phyloP scores from a whole-genome alignment of 2,329 filamentous ascomycete genomes.

The Metarhizium album region DNA sequence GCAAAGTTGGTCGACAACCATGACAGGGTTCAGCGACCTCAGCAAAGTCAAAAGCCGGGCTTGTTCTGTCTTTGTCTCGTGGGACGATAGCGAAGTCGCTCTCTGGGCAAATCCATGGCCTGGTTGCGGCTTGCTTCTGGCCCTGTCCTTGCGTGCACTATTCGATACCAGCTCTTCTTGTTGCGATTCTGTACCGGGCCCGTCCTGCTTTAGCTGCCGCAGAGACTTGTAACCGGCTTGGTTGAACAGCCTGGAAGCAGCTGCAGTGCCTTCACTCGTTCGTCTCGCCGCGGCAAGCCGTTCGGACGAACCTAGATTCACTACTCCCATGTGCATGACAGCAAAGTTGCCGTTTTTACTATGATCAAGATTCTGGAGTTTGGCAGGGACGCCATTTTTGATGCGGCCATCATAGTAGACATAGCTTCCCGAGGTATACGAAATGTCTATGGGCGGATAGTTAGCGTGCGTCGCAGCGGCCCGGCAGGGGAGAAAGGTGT shows the following conservation, averaged over 20 bases:
- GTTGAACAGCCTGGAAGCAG: conserved; percentile 45
- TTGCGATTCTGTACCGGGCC: not conserved
- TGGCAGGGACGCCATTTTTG: conserved; percentile 49
- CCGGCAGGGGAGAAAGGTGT: not conserved
- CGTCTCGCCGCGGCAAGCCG: conserved; percentile 47
- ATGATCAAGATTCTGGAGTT: conserved; percentile 48
- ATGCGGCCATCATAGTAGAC: conserved; percentile 20
- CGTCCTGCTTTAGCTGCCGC: conserved; percentile 15
- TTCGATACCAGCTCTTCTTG: not conserved
- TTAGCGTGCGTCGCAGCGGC: not conserved
- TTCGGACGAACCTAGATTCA: conserved; percentile 33
- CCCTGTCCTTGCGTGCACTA: not conserved
- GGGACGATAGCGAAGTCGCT: conserved; percentile 17
- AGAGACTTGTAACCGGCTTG: conserved; percentile 42
- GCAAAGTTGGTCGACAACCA: conserved; percentile 52
- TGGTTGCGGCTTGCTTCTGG: not conserved
- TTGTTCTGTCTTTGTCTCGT: conserved; percentile 48
- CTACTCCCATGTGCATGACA: conserved; percentile 50
- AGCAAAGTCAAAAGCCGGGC: conserved; percentile 47
- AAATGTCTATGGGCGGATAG: not conserved
- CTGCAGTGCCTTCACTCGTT: conserved; percentile 49
- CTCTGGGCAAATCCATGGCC: not conserved
- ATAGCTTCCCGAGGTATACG: not conserved
- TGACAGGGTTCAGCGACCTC: conserved; percentile 40
- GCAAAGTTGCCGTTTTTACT: conserved; percentile 49